Conservation (phyloP, 2,329 filamentous ascomycete species). For the Sordariomycetes sp. region DNA sequence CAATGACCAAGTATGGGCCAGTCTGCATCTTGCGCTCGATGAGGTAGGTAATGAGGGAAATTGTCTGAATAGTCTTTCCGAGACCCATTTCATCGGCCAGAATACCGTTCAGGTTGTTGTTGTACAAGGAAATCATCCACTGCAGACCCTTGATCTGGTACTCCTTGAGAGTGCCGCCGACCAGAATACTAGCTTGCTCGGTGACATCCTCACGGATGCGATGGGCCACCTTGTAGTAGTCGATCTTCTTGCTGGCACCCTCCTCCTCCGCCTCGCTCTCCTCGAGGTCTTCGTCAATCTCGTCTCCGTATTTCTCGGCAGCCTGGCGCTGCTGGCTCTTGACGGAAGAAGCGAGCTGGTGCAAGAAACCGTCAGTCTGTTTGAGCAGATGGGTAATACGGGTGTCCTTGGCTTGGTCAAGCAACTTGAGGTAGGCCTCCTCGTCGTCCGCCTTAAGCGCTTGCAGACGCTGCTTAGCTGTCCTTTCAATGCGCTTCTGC, state of each 20-base stretch:
- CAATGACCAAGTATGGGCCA: slow-evolving; percentile 92
- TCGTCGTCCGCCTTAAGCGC: slow-evolving; percentile 98
- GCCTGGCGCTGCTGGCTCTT: slow-evolving; percentile 85
- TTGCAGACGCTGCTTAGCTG: slow-evolving; percentile 98
- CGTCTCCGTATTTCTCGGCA: slow-evolving; percentile 67
- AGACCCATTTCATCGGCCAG: slow-evolving; percentile 99
- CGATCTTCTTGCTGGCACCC: slow-evolving; percentile 71
- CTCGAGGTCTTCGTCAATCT: slow-evolving; percentile 47
- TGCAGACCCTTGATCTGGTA: slow-evolving; percentile 98
- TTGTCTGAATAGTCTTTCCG: slow-evolving; percentile 98
- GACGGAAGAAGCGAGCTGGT: slow-evolving; percentile 89
- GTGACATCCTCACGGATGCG: slow-evolving; percentile 88
- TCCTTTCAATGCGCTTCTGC: slow-evolving; percentile 95
- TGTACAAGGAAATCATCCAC: slow-evolving; percentile 99
- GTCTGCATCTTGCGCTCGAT: slow-evolving; percentile 91
- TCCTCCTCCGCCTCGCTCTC: slow-evolving; percentile 61
- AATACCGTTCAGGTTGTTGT: slow-evolving; percentile 99
- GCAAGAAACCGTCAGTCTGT: slow-evolving; percentile 95
- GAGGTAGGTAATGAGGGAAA: slow-evolving; percentile 92
- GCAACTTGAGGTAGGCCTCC: slow-evolving; percentile 94
- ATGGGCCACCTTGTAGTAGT: slow-evolving; percentile 98
- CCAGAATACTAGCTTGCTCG: slow-evolving; percentile 73
- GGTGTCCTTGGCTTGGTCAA: slow-evolving; percentile 97
- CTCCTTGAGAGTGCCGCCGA: slow-evolving; percentile 89
- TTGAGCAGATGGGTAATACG: slow-evolving; percentile 96